A percentile compares a stretch with the other conserved stretches of the same genome.
Conservation (phyloP, 371 early-diverging fungal genomes). For the Rhizopus stolonifer region DNA sequence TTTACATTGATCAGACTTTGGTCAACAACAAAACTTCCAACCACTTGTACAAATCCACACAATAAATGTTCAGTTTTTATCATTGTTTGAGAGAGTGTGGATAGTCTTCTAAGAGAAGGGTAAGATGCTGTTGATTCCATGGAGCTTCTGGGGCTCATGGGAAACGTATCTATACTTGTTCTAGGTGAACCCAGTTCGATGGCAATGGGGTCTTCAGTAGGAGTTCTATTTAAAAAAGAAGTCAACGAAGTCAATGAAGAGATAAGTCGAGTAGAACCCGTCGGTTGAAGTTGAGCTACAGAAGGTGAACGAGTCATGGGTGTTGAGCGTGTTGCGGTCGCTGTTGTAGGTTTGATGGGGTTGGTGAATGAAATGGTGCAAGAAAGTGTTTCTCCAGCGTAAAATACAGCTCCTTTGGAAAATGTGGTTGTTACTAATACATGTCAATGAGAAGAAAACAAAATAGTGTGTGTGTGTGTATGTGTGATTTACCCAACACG, state of each 20-base stretch:
- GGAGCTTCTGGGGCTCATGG: constrained; percentile 39
- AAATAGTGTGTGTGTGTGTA: not conserved
- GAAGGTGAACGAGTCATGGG: constrained; percentile 10
- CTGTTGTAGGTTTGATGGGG: constrained; percentile 25
- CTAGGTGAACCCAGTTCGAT: constrained; percentile 42
- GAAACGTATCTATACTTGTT: constrained; percentile 36
- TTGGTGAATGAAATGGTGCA: constrained; percentile 75
- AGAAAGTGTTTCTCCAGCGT: constrained; percentile 74
- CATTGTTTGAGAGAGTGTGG: constrained; percentile 30
- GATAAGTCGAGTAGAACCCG: constrained; percentile 20
- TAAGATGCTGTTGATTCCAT: constrained; percentile 41
- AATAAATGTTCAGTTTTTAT: constrained; percentile 51
- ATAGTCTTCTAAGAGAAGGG: constrained; percentile 18
- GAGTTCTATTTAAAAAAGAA: constrained; percentile 23
- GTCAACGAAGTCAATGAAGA: constrained; percentile 50
- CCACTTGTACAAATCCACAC: constrained; percentile 80
- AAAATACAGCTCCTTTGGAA: constrained; percentile 72
- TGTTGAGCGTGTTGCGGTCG: constrained; percentile 6
- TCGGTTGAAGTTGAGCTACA: constrained; percentile 1
- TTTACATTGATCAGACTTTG: constrained; percentile 56
- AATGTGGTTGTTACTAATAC: constrained; percentile 52
- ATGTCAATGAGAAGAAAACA: not conserved
- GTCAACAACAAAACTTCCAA: constrained; percentile 75
- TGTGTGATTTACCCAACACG: constrained; percentile 15
- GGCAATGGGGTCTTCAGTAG: constrained; percentile 28